Percentiles rank a stretch among this genome's conserved stretches.
These are phyloP conservation scores for Beauveria brongniartii DNA, from an alignment of 2,329 filamentous ascomycete species.

Conservation along the genomic window DNA sequence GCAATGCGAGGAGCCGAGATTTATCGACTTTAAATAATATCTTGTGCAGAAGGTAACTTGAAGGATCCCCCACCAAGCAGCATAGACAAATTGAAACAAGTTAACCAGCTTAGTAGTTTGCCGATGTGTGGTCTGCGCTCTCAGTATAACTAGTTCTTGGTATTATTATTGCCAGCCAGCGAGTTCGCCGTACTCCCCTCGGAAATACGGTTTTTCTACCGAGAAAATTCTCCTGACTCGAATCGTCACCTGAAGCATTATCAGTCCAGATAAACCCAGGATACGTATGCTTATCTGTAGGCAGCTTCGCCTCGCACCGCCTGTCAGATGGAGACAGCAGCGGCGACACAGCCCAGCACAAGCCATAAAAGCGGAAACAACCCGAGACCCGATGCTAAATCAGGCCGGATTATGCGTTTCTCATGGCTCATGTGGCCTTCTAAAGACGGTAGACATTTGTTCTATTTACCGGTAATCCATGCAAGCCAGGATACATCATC, in stretches of 20 bases:
- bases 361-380: neutral
- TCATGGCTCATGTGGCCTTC: neutral
- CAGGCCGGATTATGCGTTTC: neutral
- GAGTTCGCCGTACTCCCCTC: neutral
- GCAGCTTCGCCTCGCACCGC: neutral
- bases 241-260: neutral
- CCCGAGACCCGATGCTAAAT: neutral
- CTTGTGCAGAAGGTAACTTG: neutral
- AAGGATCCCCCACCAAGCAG: neutral
- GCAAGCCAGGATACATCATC: neutral
- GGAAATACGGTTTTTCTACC: neutral
- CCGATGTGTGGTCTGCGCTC: neutral
- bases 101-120: neutral
- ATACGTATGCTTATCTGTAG: neutral
- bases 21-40: too few species aligned
- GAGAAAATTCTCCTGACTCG: neutral
- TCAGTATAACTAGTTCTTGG: neutral
- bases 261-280: neutral
- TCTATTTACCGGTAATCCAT: neutral
- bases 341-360: neutral
- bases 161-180: neutral
- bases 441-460: neutral
- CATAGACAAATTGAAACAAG: neutral
- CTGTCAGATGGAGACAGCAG: neutral
- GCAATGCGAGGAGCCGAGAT: too few species aligned